Evolutionary conservation across 257 asterid genomes (phyloP).

Genomic region (Capsicum pubescens): DNA sequence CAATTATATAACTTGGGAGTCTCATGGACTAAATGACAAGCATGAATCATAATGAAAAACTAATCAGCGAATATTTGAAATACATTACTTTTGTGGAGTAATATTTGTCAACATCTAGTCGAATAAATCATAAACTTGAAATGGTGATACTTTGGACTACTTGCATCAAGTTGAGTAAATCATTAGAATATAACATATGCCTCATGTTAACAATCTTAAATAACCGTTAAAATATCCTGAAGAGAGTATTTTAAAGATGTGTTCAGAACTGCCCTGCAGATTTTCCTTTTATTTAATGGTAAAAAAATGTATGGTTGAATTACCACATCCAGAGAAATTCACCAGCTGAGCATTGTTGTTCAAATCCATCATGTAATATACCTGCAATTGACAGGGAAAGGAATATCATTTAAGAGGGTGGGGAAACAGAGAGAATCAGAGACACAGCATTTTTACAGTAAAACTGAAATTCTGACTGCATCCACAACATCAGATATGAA

Average conservation of each 20-base stretch:
- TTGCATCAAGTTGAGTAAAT: background rate
- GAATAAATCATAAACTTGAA: background rate
- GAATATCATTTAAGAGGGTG: background rate
- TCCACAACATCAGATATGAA: background rate
- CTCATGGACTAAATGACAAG: background rate
- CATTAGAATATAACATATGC: background rate
- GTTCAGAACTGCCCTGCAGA: slow-evolving; percentile 9
- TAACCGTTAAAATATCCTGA: background rate
- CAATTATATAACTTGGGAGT: background rate
- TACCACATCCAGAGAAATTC: slow-evolving; percentile 99
- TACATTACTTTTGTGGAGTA: background rate
- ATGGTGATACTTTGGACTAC: background rate
- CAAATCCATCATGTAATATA: slow-evolving; percentile 86
- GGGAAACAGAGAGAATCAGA: slow-evolving; percentile 4
- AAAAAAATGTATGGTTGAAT: slow-evolving; percentile 22
- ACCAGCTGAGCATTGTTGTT: slow-evolving; percentile 70
- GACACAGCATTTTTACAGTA: background rate
- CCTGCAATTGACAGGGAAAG: slow-evolving; percentile 49
- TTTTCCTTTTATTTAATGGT: background rate
- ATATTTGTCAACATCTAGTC: background rate
- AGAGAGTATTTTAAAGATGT: slow-evolving; percentile 22
- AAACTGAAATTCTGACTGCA: slow-evolving; percentile 2
- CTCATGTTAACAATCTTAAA: slow-evolving; percentile 1
- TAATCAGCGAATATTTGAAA: background rate
- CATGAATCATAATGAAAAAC: background rate